These are phyloP conservation scores for Kazachstania bromeliacearum DNA, from an alignment of 805 yeast genomes.

Conservation along the genomic window DNA sequence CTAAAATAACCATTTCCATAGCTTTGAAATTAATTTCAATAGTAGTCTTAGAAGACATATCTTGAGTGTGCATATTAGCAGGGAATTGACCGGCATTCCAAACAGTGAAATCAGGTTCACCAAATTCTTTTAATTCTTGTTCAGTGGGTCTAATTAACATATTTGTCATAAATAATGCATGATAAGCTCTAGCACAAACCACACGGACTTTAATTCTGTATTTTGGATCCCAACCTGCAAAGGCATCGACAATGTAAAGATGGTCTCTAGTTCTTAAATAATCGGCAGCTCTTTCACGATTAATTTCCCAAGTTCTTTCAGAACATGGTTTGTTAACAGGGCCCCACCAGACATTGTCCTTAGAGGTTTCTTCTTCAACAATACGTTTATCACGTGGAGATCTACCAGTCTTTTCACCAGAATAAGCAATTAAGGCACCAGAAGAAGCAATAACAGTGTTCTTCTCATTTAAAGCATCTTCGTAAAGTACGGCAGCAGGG, in stretches of 20 bases:
- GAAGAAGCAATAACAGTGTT: constrained; percentile 86
- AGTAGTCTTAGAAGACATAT: constrained; percentile 94
- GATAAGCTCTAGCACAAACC: constrained; percentile 97
- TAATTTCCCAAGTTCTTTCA: constrained; percentile 89
- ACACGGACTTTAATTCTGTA: constrained; percentile 93
- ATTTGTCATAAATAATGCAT: constrained; percentile 94
- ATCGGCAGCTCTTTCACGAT: constrained; percentile 93
- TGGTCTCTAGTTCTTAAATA: constrained; percentile 92
- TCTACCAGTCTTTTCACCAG: constrained; percentile 94
- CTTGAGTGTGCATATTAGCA: constrained; percentile 90
- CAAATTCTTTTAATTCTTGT: constrained; percentile 80
- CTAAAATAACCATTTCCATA: constrained; percentile 97
- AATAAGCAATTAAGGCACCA: constrained; percentile 92
- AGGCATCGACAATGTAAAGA: constrained; percentile 91
- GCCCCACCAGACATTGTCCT: constrained; percentile 95
- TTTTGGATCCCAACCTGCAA: constrained; percentile 98
- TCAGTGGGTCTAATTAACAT: constrained; percentile 93
- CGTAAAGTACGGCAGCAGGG: constrained; percentile 85
- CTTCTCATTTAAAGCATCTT: constrained; percentile 83
- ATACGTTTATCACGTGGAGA: constrained; percentile 97
- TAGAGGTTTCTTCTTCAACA: constrained; percentile 85
- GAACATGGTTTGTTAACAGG: constrained; percentile 94
- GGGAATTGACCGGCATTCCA: constrained; percentile 99
- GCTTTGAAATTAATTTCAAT: constrained; percentile 93
- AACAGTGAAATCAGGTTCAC: constrained; percentile 96